Conservation (phyloP, 805 yeast genomes). For the Kregervanrija delftensis region DNA sequence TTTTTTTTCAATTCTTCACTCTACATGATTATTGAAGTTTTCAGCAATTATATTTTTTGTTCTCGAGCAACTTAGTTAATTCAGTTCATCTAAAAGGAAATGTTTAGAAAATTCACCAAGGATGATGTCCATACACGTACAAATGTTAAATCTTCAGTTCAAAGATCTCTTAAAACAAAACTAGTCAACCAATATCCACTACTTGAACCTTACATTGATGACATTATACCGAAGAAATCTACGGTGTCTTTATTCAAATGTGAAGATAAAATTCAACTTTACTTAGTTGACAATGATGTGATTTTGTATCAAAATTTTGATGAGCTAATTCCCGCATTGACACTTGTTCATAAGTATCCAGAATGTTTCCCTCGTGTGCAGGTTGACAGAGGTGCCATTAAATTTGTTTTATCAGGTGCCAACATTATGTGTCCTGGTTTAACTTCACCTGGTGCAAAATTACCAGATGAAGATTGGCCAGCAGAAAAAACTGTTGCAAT, state of each 20-base stretch:
- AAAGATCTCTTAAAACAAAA: constrained; percentile 74
- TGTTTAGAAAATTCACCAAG: constrained; percentile 51
- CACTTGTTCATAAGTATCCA: constrained; percentile 76
- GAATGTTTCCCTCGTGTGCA: constrained; percentile 76
- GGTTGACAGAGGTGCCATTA: constrained; percentile 95
- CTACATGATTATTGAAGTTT: not conserved
- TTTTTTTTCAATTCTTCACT: no score
- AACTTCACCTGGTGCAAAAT: constrained; percentile 74
- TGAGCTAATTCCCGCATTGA: constrained; percentile 69
- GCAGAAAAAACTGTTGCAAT: constrained; percentile 71
- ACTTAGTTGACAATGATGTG: constrained; percentile 65
- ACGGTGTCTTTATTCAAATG: constrained; percentile 77
- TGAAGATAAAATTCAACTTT: constrained; percentile 81
- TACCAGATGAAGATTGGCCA: constrained; percentile 68
- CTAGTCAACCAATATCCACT: constrained; percentile 66
- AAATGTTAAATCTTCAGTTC: constrained; percentile 90
- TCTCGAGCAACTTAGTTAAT: not conserved
- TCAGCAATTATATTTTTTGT: not conserved
- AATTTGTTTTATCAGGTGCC: constrained; percentile 92
- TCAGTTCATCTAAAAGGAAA: constrained; percentile 3
- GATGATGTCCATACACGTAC: constrained; percentile 89
- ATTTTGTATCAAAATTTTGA: constrained; percentile 77
- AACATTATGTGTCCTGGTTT: constrained; percentile 96
- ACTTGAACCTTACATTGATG: constrained; percentile 74
- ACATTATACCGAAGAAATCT: constrained; percentile 80